A percentile compares a stretch with the other conserved stretches of the same genome.
phyloP scores from a whole-genome alignment of 345 rosid genomes.

The Psidium guajava region DNA sequence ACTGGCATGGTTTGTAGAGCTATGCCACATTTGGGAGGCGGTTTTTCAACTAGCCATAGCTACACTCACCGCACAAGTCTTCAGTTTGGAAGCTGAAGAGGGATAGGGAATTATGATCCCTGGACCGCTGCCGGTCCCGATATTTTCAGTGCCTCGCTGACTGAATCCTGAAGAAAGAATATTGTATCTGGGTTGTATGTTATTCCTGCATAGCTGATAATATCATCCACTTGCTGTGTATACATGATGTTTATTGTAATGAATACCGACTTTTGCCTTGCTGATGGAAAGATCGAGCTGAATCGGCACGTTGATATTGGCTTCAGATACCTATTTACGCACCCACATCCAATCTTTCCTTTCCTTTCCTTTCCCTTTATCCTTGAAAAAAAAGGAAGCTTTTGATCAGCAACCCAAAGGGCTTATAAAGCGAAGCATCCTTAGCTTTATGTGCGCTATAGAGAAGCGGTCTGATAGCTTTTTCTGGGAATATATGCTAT shows the following conservation, averaged over 20 bases:
- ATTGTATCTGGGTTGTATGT: neutral
- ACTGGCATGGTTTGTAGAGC: neutral
- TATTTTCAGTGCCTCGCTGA: neutral
- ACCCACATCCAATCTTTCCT: neutral
- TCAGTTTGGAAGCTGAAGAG: neutral
- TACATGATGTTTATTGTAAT: neutral
- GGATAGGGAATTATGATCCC: neutral
- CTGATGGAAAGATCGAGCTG: neutral
- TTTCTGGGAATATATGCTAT: neutral
- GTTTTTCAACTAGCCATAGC: neutral
- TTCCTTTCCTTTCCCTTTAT: neutral
- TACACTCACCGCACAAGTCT: neutral
- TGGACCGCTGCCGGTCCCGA: neutral
- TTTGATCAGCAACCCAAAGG: neutral
- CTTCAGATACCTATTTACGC: neutral
- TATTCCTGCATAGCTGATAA: neutral
- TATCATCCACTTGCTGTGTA: neutral
- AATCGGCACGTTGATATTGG: neutral
- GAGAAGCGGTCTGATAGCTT: neutral
- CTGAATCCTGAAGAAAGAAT: neutral
- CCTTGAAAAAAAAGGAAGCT: neutral
- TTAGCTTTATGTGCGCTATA: neutral
- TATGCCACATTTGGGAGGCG: neutral
- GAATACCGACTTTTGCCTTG: neutral
- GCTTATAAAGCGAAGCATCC: neutral